Evolutionary conservation across 257 asterid species (phyloP).

Genomic region (Nicotiana noctiflora): DNA sequence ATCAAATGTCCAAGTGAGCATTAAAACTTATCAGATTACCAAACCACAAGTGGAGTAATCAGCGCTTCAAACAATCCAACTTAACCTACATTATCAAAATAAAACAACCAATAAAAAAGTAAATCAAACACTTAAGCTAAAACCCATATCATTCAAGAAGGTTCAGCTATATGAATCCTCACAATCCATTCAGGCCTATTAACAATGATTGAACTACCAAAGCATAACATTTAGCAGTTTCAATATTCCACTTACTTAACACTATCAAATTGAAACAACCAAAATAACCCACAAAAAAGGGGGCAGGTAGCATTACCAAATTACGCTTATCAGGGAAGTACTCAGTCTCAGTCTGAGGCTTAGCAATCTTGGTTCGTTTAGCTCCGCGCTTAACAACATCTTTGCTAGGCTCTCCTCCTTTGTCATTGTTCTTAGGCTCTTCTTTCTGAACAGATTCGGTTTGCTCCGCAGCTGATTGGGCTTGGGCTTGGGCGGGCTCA

Average conservation of each 20-base stretch:
- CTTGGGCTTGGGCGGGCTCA: conserved; percentile 5
- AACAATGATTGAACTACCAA: not conserved
- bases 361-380: conserved; percentile 43
- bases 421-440: conserved; percentile 7
- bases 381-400: conserved; percentile 29
- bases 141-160: not conserved
- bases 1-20: not conserved
- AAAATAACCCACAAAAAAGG: not conserved
- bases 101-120: not conserved
- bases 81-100: not conserved
- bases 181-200: not conserved
- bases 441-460: conserved; percentile 20
- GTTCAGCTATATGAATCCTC: not conserved
- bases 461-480: conserved; percentile 19
- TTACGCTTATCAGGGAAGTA: conserved; percentile 66
- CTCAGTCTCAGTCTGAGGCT: conserved; percentile 49
- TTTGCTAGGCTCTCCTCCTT: conserved; percentile 26
- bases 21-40: not conserved
- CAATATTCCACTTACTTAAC: not conserved
- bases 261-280: not conserved
- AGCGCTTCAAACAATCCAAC: not conserved
- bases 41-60: not conserved
- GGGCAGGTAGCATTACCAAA: conserved; percentile 34
- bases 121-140: not conserved
- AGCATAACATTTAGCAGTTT: not conserved